Conservation (phyloP, 148 eudicot genomes). For the Camellia japonica region DNA sequence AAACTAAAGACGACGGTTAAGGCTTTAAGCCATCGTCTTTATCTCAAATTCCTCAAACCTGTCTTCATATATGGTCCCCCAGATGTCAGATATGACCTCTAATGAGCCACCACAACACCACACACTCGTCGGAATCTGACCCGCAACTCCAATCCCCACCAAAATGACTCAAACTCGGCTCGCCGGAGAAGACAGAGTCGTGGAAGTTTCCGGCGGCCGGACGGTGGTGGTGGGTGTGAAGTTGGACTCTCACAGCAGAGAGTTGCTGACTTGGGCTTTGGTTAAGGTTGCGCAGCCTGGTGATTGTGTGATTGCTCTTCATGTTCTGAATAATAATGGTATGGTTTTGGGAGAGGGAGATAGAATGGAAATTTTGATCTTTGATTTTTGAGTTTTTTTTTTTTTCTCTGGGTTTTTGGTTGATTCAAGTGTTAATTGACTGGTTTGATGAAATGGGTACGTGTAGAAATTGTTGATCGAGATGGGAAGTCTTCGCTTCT, state of each 20-base stretch:
- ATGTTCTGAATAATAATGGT: conserved; percentile 62
- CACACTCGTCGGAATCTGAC: conserved; percentile 16
- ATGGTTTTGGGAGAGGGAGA: neutral
- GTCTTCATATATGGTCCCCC: neutral
- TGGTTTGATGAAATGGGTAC: neutral
- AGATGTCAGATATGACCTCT: neutral
- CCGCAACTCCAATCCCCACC: neutral
- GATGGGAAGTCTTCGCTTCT: conserved; percentile 61
- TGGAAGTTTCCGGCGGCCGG: conserved; percentile 24
- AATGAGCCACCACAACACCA: neutral
- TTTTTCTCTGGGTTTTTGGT: neutral
- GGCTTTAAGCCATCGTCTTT: neutral
- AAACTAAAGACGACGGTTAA: neutral
- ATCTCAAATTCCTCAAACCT: neutral
- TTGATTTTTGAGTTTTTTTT: neutral
- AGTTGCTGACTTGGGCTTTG: conserved; percentile 83
- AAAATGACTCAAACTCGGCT: conserved; percentile 36
- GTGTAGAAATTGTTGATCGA: conserved; percentile 49
- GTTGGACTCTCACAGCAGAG: conserved; percentile 62
- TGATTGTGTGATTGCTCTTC: conserved; percentile 82
- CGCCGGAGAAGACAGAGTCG: conserved; percentile 24
- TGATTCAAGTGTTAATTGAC: conserved; percentile 4
- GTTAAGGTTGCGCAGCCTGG: conserved; percentile 73
- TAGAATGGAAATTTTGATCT: neutral
- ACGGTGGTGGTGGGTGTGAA: conserved; percentile 88